Evolutionary conservation across 1,284 basidiomycete genomes (phyloP), one percentile per base, ranked within the genome.

Genomic region (Sporisorium reilianum): DNA sequence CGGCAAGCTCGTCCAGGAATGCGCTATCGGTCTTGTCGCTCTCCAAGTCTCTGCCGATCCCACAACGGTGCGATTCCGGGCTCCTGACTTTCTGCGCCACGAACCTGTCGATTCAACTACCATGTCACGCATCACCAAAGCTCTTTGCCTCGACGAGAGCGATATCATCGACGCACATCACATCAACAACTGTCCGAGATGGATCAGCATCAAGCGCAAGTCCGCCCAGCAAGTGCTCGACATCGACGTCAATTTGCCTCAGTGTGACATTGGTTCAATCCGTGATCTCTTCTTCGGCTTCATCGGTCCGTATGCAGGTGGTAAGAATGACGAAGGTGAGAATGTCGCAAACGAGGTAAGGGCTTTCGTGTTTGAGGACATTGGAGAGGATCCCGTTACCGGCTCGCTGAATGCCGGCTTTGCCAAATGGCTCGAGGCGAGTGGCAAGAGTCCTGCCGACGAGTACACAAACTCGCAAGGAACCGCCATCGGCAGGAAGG

Each of bases 171-270:
- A 66, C 6, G 56, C 78, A 36, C 55, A 60, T 2, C 70, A 76
- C 61, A 73, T 82, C 48, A 70, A 71, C 50, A 82, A 81, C 44
- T 80, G 81, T n/a, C 78, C 81, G 4, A 54, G 57, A 8, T 82
- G 79, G 78, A 54, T 78, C 38, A 75, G 75, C 3, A 49, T 82
- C 40, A 62, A 72, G 41, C 68, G 81, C 7, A 40, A 42, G 6
- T 41, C 52, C 6, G 76, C 79, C 0, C 30, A 70, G 7, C 44
- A 58, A 2, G 80, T 82, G n/a, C 59, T 81, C 18, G 62, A 64
- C 10, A 51, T 80, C 42, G 40, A 70, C 26, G 36, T 62, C 9
- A 55, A 66, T 18, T 44, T 51, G 5, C 60, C 66, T 1, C 20
- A 14, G 1, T 55, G 66, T 23, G 60, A 68, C 9, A 46, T 54